Base-by-base conservation (phyloP, 345 rosid species). In the Iberis pinnata region DNA sequence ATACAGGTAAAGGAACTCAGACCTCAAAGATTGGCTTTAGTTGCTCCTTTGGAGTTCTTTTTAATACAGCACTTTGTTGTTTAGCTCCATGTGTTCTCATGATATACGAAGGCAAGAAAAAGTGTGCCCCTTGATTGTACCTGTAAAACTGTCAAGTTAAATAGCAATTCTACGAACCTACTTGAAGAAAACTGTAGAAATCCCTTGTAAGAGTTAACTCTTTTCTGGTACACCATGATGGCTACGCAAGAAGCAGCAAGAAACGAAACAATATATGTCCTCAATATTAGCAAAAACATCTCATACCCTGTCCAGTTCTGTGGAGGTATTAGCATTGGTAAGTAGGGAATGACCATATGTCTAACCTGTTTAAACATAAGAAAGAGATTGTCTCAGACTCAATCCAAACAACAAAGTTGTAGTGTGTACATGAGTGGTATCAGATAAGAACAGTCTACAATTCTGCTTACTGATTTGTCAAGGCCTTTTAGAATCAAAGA, bases 261-360 rank as follows among this genome's bases (percentile, higher is more conserved):
- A 20, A 18, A 60, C 39, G 24, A 49, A 39, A 64, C 29, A 49
- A 51, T 24, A 13, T 1, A 56, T 49, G 47, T 49, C 25, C 41
- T 43, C 33, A 35, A 11, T 49, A 56, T 26, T 42, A 25, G 40
- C 5, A 25, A 49, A 22, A 44, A 35, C 35, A 77, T 35, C n/a
- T 12, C 81, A 61, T 86, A 93, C 99, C 94, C 89, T 64, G 74
- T 81, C 99, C 99, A 93, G 61, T 88, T 80, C 70, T 60, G 20
- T 16, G 99, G 97, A 56, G 99, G 94, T 58, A 93, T 71, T 68
- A 93, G 51, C 99, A 93, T 93, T 33, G 99, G 99, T 90, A 93
- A 77, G 68, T 93, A 88, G 63, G 97, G 97, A 63, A 93, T 83
- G 67, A 93, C 94, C 97, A 88, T 88, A 73, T 88, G 94, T 68